Evolutionary conservation across 805 yeast species (phyloP), one percentile per base, ranked within the genome.

Genomic region (Myxozyma melibiosi): DNA sequence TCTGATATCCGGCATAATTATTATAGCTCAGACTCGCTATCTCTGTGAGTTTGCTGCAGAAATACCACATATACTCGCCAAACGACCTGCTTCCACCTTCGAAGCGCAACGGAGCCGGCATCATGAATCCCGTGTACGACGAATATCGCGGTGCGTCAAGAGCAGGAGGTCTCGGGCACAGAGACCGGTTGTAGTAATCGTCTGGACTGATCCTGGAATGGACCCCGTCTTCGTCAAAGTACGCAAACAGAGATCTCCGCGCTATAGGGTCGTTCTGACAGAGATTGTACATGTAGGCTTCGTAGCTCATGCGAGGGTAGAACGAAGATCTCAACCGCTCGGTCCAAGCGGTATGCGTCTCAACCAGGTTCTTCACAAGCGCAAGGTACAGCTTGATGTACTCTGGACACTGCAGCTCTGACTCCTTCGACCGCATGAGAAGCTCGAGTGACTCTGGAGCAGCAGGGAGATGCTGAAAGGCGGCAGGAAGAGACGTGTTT

Each of bases 11-110:
- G 24, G 13, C n/a, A n/a, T 13, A 4, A 18, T 11, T 8, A 18
- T 9, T 2, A 6, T 2, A 11, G 16, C 14, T 16, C 14, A 6
- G 4, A 14, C 18, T 27, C 25, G 24, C 35, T 5, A 25, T 34
- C 18, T 27, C 37, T 16, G 39, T 18, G 27, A 39, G 20, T 16
- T 18, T 18, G n/a, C 44, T 39, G 33, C 48, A 46, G 25, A 39
- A 27, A 9, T 18, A 11, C 8, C 38, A 34, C 41, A 58, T 24
- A 34, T 55, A 58, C 25, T 58, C 63, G 8, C 61, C 45, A 33
- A 59, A 59, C 18, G 63, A 31, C n/a, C 55, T 34, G 34, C 57
- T 31, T 11, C 61, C 54, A 11, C 47, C 50, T 11, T 28, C 54
- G 27, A 51, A 56, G 3, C 53, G 40, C 37, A 59, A 34, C n/a